Evolutionary conservation across 345 rosid genomes (phyloP).

Genomic region (Triadica sebifera): DNA sequence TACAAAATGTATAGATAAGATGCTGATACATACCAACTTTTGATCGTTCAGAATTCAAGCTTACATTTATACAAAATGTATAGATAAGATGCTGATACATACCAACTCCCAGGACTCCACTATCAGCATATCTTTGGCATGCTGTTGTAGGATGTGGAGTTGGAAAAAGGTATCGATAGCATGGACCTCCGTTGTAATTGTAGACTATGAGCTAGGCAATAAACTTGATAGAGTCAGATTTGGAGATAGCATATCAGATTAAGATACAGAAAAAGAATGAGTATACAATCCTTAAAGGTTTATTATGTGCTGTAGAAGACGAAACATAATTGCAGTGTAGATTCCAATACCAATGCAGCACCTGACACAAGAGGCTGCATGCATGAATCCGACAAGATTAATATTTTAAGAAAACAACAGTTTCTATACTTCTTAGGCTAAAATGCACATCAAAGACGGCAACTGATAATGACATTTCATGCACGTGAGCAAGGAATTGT

Average conservation of each 20-base stretch:
- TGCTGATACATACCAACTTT: neutral
- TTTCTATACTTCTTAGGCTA: neutral
- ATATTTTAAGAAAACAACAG: neutral
- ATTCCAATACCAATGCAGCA: conserved; percentile 87
- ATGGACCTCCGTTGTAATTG: conserved; percentile 74
- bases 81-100: neutral
- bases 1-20: neutral
- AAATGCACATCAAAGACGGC: neutral
- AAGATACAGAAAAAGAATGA: conserved; percentile 1
- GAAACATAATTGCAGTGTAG: neutral
- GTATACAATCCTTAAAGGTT: conserved; percentile 18
- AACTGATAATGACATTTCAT: neutral
- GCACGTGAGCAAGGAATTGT: neutral
- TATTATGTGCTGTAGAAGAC: neutral
- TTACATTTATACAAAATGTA: neutral
- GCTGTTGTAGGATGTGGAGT: conserved; percentile 80
- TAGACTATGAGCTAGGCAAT: conserved; percentile 57
- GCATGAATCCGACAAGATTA: conserved; percentile 19
- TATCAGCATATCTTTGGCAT: conserved; percentile 83
- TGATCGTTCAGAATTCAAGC: neutral
- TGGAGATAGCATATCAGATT: conserved; percentile 2
- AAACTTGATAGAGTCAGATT: conserved; percentile 6
- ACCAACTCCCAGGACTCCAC: conserved; percentile 92
- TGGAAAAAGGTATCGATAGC: conserved; percentile 83
- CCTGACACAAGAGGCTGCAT: conserved; percentile 96